Evolutionary conservation across 2,329 filamentous ascomycete genomes (phyloP).

Genomic region (Tolypocladium nubicola): DNA sequence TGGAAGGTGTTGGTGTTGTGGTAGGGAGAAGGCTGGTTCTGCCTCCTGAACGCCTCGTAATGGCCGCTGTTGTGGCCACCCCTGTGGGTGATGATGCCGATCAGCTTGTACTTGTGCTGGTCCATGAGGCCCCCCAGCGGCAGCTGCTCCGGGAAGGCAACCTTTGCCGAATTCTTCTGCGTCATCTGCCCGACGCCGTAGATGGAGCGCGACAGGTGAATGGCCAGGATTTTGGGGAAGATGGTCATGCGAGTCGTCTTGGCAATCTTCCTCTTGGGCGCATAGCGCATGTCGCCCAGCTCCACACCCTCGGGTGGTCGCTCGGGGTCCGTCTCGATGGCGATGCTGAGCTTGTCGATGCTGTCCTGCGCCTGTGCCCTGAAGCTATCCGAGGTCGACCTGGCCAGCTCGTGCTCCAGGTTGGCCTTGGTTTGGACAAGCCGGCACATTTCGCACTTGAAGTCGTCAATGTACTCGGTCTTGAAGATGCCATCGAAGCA

Average conservation of each 20-base stretch:
- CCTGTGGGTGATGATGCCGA: conserved; percentile 86
- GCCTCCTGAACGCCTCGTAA: conserved; percentile 90
- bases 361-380: conserved; percentile 42
- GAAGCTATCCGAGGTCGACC: conserved; percentile 40
- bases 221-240: conserved; percentile 82
- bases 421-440: conserved; percentile 66
- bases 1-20: conserved; percentile 75
- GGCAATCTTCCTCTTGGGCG: conserved; percentile 75
- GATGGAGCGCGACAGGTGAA: conserved; percentile 89
- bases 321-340: conserved; percentile 76
- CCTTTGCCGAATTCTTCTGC: conserved; percentile 89
- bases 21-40: conserved; percentile 68
- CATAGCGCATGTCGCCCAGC: conserved; percentile 62
- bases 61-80: conserved; percentile 94
- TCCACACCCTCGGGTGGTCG: conserved; percentile 58
- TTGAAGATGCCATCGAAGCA: conserved; percentile 95
- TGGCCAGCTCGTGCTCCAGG: conserved; percentile 49
- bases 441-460: conserved; percentile 87
- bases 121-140: conserved; percentile 70
- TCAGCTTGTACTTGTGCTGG: conserved; percentile 70
- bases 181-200: conserved; percentile 70
- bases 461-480: conserved; percentile 92
- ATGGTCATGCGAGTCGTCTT: conserved; percentile 77
- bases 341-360: conserved; percentile 54
- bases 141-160: conserved; percentile 80